A percentile compares a stretch with the other conserved stretches of the same genome.
phyloP scores from a whole-genome alignment of 169 alveolate genomes.

The Plasmodium vivax region DNA sequence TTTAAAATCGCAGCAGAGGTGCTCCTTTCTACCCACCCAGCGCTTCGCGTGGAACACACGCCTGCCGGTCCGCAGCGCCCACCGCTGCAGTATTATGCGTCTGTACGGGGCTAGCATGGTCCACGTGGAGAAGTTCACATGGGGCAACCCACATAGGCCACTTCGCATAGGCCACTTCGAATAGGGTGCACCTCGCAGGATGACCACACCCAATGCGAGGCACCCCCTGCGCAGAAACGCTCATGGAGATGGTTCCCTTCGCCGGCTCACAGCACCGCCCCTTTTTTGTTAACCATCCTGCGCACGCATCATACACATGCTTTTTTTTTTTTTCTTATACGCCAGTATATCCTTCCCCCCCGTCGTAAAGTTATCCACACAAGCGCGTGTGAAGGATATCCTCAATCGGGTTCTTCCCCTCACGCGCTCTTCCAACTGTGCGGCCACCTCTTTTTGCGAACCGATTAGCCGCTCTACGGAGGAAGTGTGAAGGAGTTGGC shows the following conservation, averaged over 20 bases:
- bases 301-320: background rate
- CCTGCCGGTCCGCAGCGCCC: background rate
- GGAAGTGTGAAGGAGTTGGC: background rate
- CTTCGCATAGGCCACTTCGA: background rate
- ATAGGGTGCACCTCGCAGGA: background rate
- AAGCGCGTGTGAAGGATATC: background rate
- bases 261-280: background rate
- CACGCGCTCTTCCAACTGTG: background rate
- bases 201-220: background rate
- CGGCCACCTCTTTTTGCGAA: background rate
- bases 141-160: background rate
- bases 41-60: background rate
- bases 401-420: background rate
- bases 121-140: background rate
- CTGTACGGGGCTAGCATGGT: slow-evolving; percentile 16
- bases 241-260: background rate
- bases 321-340: too few relatives aligned
- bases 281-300: background rate
- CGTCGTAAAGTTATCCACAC: background rate
- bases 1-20: background rate
- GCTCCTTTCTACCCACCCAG: background rate
- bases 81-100: background rate
- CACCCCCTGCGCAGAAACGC: background rate
- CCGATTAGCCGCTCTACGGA: background rate
- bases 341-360: background rate